These are phyloP conservation scores for Mortierella sp. DNA, from an alignment of 371 early-diverging fungal genomes.

Conservation along the genomic window DNA sequence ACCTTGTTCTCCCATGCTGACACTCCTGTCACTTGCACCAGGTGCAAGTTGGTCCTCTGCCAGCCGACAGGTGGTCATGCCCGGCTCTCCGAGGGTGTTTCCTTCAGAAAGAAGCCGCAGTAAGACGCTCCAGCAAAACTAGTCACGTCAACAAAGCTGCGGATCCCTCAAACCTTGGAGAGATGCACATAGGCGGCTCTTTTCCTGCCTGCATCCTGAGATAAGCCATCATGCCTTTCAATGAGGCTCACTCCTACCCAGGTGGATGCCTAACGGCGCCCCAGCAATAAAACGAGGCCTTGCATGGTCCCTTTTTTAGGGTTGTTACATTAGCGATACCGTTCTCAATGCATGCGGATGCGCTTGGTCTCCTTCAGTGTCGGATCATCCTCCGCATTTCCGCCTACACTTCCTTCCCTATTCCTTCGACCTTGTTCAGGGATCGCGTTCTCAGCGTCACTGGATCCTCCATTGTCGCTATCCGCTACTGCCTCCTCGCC, in stretches of 20 bases:
- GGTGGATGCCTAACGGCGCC: too few species aligned
- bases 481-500: slow-evolving; percentile 15
- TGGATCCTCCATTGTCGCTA: background rate
- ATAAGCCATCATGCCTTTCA: too few species aligned
- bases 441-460: background rate
- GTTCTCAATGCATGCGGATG: slow-evolving; percentile 22
- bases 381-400: slow-evolving; percentile 9
- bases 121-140: too few species aligned
- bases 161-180: too few species aligned
- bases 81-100: slow-evolving; percentile 91
- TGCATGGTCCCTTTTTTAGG: too few species aligned
- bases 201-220: too few species aligned
- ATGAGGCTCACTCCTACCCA: too few species aligned
- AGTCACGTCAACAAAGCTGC: too few species aligned
- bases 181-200: too few species aligned
- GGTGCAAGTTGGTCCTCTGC: slow-evolving; percentile 97
- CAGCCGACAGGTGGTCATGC: slow-evolving; percentile 99
- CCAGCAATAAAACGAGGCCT: too few species aligned
- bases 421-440: background rate
- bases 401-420: slow-evolving; percentile 4
- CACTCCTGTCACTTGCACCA: slow-evolving; percentile 97
- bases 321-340: too few species aligned
- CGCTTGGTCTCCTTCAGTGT: slow-evolving; percentile 38
- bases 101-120: slow-evolving; percentile 47
- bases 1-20: slow-evolving; percentile 99